Evolutionary conservation across 108 stramenopile genomes (phyloP), one percentile per base, ranked within the genome.

Genomic region (Phaeodactylum tricornutum): DNA sequence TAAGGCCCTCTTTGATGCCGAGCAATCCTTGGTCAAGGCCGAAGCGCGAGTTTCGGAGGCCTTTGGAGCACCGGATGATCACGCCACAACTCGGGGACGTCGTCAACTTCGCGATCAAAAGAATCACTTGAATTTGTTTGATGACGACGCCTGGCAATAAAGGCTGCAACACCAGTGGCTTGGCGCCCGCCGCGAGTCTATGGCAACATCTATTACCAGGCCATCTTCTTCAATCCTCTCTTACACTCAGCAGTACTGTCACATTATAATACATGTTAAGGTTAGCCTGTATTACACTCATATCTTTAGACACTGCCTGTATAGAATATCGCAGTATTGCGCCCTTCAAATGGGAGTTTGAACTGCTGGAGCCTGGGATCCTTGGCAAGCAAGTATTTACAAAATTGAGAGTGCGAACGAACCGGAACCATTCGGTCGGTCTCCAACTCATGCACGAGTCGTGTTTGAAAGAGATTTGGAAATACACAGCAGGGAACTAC

Each of bases 401-500:
- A 91, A 59, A 91, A 85, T 53, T 86, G 79, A 30, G 82, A 84
- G 52, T 87, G 72, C 1, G 75, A 64, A 26, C 89, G 74, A 38
- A 91, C 88, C 8, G 62, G 70, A 23, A 84, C 50, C 33, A 23
- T 50, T 28, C 55, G 37, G 2, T 25, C 57, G 22, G 9, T 28
- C 31, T 24, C 17, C n/a, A 40, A n/a, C 37, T 15, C 41, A 24
- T 44, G 28, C 8, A 66, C 19, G 16, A 48, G 3, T 27, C 83
- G 66, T 26, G 62, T 27, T 24, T 37, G 55, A 60, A 81, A 81
- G 2, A 84, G 40, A 34, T 67, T 80, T 1, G 82, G 82, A 72
- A 88, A 88, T n/a, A 88, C 87, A 63, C 86, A 88, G 39, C 87
- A 88, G 1, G 87, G 87, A 12, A 88, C 82, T 0, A 88, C 79